These are phyloP conservation scores for Candida freyschussii DNA, from an alignment of 1,139 yeast species.

Conservation along the genomic window DNA sequence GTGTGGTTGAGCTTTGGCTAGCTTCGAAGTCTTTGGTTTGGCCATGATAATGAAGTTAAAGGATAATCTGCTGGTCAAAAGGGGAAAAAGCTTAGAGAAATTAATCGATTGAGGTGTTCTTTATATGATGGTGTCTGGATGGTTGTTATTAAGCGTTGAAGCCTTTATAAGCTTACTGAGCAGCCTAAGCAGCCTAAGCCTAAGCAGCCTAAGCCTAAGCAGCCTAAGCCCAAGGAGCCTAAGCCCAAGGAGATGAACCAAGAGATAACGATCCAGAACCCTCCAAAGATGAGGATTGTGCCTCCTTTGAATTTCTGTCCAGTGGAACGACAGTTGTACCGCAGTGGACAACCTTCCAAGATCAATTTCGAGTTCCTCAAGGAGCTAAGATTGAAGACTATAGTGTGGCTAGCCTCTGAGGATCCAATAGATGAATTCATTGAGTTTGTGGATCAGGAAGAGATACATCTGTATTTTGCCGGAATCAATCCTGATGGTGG, in stretches of 20 bases:
- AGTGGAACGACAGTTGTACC: conserved; percentile 77
- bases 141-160: too few species aligned
- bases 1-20: too few species aligned
- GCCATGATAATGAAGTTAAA: too few species aligned
- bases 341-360: conserved; percentile 97
- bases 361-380: conserved; percentile 82
- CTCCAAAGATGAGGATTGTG: conserved; percentile 61
- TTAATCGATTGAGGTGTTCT: too few species aligned
- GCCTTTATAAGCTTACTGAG: too few species aligned
- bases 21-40: too few species aligned
- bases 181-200: too few species aligned
- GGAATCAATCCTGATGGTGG: conserved; percentile 63
- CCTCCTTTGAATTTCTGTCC: conserved; percentile 96
- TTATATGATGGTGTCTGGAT: too few species aligned
- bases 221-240: too few species aligned
- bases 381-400: conserved; percentile 69
- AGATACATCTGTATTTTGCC: conserved; percentile 56
- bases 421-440: conserved; percentile 88
- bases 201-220: too few species aligned
- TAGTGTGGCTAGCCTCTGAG: conserved; percentile 92
- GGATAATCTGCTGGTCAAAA: too few species aligned
- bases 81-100: too few species aligned
- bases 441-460: conserved; percentile 70
- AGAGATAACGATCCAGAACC: conserved; percentile 6
- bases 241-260: conserved; percentile 2